Evolutionary conservation across 192 early-diverging fungal genomes (phyloP).

Genomic region (Entomortierella chlamydospora): DNA sequence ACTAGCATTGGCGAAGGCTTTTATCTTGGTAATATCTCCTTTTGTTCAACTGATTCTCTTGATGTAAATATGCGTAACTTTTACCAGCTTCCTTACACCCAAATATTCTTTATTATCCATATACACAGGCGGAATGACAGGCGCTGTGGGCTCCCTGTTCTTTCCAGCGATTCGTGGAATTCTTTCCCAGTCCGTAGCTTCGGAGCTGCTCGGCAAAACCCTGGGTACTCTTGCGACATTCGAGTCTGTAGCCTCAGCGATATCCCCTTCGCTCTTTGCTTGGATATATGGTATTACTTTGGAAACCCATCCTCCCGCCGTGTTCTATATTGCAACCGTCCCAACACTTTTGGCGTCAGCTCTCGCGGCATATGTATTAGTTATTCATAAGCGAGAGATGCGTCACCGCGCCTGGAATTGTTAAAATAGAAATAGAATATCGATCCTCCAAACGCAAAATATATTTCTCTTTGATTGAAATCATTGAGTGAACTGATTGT

Average conservation of each 20-base stretch:
- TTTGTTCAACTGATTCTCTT: not conserved
- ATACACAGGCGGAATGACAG: slow-evolving; percentile 12
- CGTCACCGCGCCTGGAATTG: not conserved
- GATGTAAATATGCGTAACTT: not conserved
- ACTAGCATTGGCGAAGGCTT: slow-evolving; percentile 29
- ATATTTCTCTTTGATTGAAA: no score
- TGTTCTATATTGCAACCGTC: slow-evolving; percentile 11
- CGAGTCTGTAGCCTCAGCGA: slow-evolving; percentile 24
- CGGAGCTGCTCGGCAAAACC: slow-evolving; percentile 21
- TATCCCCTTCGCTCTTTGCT: slow-evolving; percentile 18
- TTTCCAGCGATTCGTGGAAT: slow-evolving; percentile 38
- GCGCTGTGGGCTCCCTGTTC: slow-evolving; percentile 36
- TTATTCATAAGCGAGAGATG: not conserved
- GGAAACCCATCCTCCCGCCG: slow-evolving; percentile 3
- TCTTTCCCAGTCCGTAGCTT: slow-evolving; percentile 31
- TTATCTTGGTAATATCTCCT: slow-evolving; percentile 18
- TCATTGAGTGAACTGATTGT: no score
- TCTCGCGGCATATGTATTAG: not conserved
- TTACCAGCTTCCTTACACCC: no score
- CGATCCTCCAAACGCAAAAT: not conserved
- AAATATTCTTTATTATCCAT: not conserved
- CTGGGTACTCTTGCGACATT: slow-evolving; percentile 44
- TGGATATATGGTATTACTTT: slow-evolving; percentile 25
- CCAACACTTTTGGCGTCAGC: not conserved
- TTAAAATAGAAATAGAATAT: no score